Evolutionary conservation across 2,329 filamentous ascomycete species (phyloP).

Genomic region (Ophiostoma perfectum): DNA sequence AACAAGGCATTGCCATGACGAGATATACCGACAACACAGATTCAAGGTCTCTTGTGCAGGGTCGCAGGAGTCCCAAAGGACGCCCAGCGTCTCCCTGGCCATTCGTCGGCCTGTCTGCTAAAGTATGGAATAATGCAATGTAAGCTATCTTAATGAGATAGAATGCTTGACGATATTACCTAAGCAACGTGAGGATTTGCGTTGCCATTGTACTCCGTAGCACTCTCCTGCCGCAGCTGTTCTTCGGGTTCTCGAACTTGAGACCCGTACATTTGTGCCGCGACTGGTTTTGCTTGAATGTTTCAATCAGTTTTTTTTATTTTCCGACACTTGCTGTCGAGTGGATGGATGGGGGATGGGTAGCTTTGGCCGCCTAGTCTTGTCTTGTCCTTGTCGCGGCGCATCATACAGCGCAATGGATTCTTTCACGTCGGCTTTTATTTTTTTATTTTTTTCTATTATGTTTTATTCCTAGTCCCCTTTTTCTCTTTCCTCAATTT

Average conservation of each 20-base stretch:
- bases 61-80: background rate
- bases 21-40: background rate
- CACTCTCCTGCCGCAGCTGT: too few relatives aligned
- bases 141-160: too few relatives aligned
- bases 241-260: too few relatives aligned
- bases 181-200: too few relatives aligned
- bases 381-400: background rate
- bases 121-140: too few relatives aligned
- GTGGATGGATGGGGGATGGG: too few relatives aligned
- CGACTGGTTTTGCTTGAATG: background rate
- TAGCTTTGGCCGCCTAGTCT: background rate
- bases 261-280: too few relatives aligned
- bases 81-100: too few relatives aligned
- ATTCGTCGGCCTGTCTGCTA: too few relatives aligned
- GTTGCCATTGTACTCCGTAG: too few relatives aligned
- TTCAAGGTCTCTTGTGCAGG: background rate
- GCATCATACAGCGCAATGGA: background rate
- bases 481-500: slow-evolving; percentile 8
- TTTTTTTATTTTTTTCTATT: background rate
- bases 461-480: slow-evolving; percentile 5
- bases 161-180: too few relatives aligned
- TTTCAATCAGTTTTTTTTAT: too few relatives aligned
- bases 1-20: background rate
- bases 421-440: background rate
- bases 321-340: background rate